Percentiles rank a stretch among this genome's conserved stretches.
phyloP scores from a whole-genome alignment of 805 yeast genomes.

The Lipomyces starkeyi region DNA sequence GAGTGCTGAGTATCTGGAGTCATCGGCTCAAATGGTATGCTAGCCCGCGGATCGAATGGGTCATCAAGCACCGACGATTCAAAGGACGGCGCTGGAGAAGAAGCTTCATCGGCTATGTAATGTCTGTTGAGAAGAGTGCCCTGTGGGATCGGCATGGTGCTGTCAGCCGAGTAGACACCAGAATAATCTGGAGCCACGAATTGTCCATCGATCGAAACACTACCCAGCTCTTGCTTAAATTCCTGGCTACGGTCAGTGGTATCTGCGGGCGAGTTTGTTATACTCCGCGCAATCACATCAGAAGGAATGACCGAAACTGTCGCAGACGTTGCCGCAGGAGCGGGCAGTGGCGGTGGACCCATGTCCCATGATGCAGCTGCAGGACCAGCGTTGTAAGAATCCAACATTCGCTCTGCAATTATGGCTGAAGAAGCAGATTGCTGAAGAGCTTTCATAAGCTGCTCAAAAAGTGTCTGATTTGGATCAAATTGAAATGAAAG shows the following conservation, averaged over 20 bases:
- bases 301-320: slow-evolving; percentile 6
- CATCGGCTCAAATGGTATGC: slow-evolving; percentile 31
- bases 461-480: slow-evolving; percentile 47
- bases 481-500: slow-evolving; percentile 70
- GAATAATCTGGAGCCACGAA: slow-evolving; percentile 9
- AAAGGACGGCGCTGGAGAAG: slow-evolving; percentile 33
- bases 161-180: background rate
- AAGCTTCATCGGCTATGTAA: slow-evolving; percentile 13
- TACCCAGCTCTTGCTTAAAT: background rate
- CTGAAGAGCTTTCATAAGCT: slow-evolving; percentile 42
- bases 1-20: slow-evolving; percentile 37
- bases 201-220: background rate
- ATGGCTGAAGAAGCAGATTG: slow-evolving; percentile 32
- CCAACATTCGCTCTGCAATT: slow-evolving; percentile 36
- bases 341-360: slow-evolving; percentile 22
- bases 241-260: background rate
- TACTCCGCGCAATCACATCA: background rate
- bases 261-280: background rate
- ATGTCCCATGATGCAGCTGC: slow-evolving; percentile 24
- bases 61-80: slow-evolving; percentile 30
- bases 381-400: slow-evolving; percentile 34
- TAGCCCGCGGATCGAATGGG: slow-evolving; percentile 3
- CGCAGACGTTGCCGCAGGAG: slow-evolving; percentile 24
- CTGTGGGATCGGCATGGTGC: slow-evolving; percentile 3
- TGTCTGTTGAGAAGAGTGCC: slow-evolving; percentile 4